Evolutionary conservation across 2,329 filamentous ascomycete genomes (phyloP).

Genomic region (Sclerotinia nivalis): DNA sequence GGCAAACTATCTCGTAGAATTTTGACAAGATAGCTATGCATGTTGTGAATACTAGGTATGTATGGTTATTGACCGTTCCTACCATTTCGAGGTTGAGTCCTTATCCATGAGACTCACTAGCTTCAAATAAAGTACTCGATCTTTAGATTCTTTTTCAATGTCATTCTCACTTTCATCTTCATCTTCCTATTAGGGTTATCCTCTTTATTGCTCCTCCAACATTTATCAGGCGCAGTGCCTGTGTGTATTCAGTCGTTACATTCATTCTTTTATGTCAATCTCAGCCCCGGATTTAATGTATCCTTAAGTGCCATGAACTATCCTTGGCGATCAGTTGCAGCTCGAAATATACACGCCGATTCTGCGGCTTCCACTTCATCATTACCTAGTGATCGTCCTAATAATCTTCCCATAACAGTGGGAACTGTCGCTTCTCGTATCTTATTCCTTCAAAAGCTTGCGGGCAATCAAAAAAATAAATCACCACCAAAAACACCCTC

Average conservation of each 20-base stretch:
- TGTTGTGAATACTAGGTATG: background rate
- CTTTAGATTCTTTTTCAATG: background rate
- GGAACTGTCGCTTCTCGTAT: slow-evolving; percentile 44
- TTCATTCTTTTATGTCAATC: background rate
- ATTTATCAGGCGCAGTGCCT: slow-evolving; percentile 8
- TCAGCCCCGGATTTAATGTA: background rate
- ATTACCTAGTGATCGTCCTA: background rate
- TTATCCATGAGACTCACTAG: background rate
- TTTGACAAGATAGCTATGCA: background rate
- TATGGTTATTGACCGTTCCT: slow-evolving; percentile 22
- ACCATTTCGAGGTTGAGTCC: background rate
- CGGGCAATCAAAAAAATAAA: slow-evolving; percentile 18
- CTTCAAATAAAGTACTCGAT: background rate
- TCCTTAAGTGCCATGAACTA: slow-evolving; percentile 32
- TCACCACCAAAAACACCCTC: slow-evolving; percentile 25
- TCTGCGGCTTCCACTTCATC: slow-evolving; percentile 1
- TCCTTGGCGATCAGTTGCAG: slow-evolving; percentile 26
- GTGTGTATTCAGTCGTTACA: slow-evolving; percentile 17
- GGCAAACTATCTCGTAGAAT: background rate
- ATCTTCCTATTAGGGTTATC: slow-evolving; percentile 7
- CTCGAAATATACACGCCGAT: slow-evolving; percentile 24
- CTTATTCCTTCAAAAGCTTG: slow-evolving; percentile 40
- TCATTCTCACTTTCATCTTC: background rate
- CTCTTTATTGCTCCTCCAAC: background rate
- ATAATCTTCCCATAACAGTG: slow-evolving; percentile 34